Conservation (phyloP, 2,329 filamentous ascomycete species). For the Ramularia collo-cygni region DNA sequence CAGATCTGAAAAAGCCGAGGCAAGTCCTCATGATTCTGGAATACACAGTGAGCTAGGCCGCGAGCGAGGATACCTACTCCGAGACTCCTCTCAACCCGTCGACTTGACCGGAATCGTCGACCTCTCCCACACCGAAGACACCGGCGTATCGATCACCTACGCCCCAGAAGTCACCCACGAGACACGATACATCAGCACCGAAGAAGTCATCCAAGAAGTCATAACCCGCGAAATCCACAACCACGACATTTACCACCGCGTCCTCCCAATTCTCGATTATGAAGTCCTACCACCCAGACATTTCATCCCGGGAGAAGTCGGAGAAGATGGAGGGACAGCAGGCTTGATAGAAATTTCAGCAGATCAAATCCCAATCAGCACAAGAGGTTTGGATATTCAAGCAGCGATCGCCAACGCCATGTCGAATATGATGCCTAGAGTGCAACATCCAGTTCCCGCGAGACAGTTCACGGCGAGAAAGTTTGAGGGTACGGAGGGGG, state of each 20-base stretch:
- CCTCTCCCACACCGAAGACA: slow-evolving; percentile 32
- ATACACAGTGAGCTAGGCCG: no score
- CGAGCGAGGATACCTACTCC: no score
- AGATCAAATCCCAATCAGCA: slow-evolving; percentile 22
- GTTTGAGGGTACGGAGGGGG: slow-evolving; percentile 35
- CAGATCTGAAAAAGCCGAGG: no score
- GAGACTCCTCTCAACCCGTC: no score
- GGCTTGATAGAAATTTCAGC: slow-evolving; percentile 42
- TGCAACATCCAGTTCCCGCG: slow-evolving; percentile 5
- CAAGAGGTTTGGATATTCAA: slow-evolving; percentile 16
- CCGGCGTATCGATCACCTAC: slow-evolving; percentile 27
- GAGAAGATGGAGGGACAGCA: slow-evolving; percentile 1
- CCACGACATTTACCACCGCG: slow-evolving; percentile 46
- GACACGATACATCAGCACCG: slow-evolving; percentile 37
- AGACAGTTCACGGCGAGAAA: slow-evolving; percentile 30
- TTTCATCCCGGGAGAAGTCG: slow-evolving; percentile 37
- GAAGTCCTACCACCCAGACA: slow-evolving; percentile 49
- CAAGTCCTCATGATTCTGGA: no score
- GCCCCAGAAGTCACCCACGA: slow-evolving; percentile 46
- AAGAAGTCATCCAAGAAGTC: slow-evolving; percentile 42
- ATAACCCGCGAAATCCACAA: slow-evolving; percentile 50
- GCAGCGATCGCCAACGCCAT: slow-evolving; percentile 31
- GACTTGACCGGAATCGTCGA: slow-evolving; percentile 3
- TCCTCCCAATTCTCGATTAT: slow-evolving; percentile 48
- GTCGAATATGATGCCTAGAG: slow-evolving; percentile 21